Base-by-base conservation (phyloP, 805 yeast genomes). In the Myxozyma mucilagina region DNA sequence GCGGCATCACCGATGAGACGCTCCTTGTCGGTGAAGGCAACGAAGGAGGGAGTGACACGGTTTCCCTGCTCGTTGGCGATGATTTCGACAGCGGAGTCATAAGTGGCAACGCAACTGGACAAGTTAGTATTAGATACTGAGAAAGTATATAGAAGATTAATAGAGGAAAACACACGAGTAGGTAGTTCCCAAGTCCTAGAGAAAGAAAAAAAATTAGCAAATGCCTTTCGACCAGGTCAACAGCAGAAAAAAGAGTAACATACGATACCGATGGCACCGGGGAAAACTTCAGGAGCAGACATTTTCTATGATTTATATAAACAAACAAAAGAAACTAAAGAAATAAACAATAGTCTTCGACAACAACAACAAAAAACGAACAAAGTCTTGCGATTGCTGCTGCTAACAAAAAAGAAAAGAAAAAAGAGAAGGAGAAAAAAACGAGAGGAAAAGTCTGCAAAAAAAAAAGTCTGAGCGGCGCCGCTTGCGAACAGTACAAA, bases 201-300 rank as follows among this genome's bases (percentile, higher is more conserved):
- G 10, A 36, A 14, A 24, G 9, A 31, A 32, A 44, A 11, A 32
- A 18, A 16, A 13, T 16, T 39, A 44, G 29, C 39, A 42, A 32
- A 29, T 36, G 20, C n/a, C 9, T 16, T 10, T 18, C 4, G 10
- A 38, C 34, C 11, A 11, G 36, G 41, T 18, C 9, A 20, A n/a
- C 38, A 34, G 5, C 31, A 20, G 11, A n/a, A 36, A 36, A 4
- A 29, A n/a, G 39, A 18, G 41, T 5, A 7, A 61, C 66, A 32
- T 63, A 63, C 98, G 87, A 93, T 93, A 87, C 99, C 99, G 78
- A 90, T 89, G 81, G 94, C 94, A 88, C 97, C 97, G 86, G 92
- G 94, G 87, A 89, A 91, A 83, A 91, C 94, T 87, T 91, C 97
- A 87, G 91, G 97, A 87, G 62, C 52, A 48, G 67, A 57, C 67